phyloP scores from a whole-genome alignment of 1,284 basidiomycete species.

The Melanopsichium pennsylvanicum region DNA sequence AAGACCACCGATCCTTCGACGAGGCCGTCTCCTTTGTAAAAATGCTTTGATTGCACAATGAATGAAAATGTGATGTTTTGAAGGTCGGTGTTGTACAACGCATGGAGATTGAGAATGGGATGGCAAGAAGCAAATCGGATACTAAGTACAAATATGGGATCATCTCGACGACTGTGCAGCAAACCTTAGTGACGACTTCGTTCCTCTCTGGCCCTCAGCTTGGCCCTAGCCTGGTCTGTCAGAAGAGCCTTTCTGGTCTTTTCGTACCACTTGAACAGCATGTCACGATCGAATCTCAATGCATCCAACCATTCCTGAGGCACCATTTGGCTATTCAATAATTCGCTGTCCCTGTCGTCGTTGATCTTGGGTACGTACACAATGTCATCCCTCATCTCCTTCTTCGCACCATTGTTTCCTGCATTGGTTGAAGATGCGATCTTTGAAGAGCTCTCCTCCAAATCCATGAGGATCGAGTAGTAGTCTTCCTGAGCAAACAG shows the following conservation, averaged over 20 bases:
- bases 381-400: constrained; percentile 48
- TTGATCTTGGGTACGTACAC: constrained; percentile 61
- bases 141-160: no score
- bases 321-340: constrained; percentile 25
- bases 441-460: constrained; percentile 49
- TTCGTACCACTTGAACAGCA: constrained; percentile 47
- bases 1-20: constrained; percentile 43
- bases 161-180: no score
- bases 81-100: no score
- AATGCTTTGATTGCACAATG: no score
- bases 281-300: constrained; percentile 29
- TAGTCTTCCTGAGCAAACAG: constrained; percentile 58
- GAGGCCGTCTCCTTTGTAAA: constrained; percentile 21
- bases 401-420: neutral
- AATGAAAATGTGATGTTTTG: no score
- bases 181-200: constrained; percentile 7
- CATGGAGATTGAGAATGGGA: no score
- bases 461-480: constrained; percentile 55
- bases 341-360: constrained; percentile 42
- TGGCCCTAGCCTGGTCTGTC: constrained; percentile 26
- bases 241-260: constrained; percentile 33
- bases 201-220: constrained; percentile 23
- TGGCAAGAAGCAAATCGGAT: no score
- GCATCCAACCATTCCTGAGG: constrained; percentile 35
- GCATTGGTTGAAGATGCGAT: constrained; percentile 1